These are phyloP conservation scores for Daldinia eschscholtzii DNA, from an alignment of 2,329 filamentous ascomycete species.

Conservation along the genomic window DNA sequence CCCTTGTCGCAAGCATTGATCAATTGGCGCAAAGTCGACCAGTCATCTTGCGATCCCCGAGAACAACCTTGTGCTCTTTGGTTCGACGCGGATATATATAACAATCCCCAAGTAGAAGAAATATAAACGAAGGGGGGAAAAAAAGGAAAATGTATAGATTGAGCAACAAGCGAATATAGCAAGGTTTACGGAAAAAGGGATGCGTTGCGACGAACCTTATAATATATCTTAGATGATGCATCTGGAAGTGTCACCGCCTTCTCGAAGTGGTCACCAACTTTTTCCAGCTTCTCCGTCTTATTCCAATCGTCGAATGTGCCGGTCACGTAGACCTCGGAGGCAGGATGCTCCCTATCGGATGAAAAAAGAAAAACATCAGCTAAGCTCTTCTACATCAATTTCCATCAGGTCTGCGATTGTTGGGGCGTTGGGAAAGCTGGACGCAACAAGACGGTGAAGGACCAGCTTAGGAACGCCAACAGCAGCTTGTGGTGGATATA, in stretches of 20 bases:
- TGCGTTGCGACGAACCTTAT: conserved; percentile 79
- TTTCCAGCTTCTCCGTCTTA: conserved; percentile 86
- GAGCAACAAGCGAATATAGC: conserved; percentile 7
- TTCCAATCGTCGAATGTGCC: conserved; percentile 96
- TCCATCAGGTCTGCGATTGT: conserved; percentile 31
- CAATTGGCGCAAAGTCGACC: conserved; percentile 19
- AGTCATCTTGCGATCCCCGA: conserved; percentile 1
- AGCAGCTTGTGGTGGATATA: conserved; percentile 19
- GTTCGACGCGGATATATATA: background rate
- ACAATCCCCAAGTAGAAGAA: conserved; percentile 9
- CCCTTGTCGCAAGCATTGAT: conserved; percentile 15
- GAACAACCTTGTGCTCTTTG: conserved; percentile 30
- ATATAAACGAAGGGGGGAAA: conserved; percentile 26
- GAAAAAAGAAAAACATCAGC: conserved; percentile 33
- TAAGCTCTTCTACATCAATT: conserved; percentile 36
- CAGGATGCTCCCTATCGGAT: conserved; percentile 79
- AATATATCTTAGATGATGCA: conserved; percentile 80
- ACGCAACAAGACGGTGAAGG: conserved; percentile 21
- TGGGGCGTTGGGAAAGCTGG: conserved; percentile 20
- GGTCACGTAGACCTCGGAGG: conserved; percentile 91
- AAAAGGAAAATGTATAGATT: conserved; percentile 25
- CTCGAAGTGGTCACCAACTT: conserved; percentile 78
- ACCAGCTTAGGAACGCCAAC: background rate
- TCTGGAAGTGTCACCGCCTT: conserved; percentile 82
- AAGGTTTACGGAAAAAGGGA: conserved; percentile 12